Evolutionary conservation across 129 eudicot genomes (phyloP), one percentile per base, ranked within the genome.

Genomic region (Dittrichia graveolens): DNA sequence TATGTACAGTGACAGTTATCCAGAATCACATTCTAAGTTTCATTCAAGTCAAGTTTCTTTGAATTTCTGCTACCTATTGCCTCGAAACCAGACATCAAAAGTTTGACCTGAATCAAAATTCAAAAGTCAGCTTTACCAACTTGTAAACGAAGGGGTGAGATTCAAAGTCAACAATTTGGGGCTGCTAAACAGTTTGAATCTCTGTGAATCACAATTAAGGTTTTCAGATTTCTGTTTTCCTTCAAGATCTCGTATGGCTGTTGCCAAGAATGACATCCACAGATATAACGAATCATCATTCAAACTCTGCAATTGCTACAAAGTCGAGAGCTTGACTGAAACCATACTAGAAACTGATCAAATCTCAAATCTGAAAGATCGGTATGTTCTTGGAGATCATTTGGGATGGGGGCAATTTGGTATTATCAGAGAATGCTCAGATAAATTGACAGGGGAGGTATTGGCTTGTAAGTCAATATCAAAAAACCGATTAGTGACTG

Each of bases 321-420:
- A 78, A 84, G 85, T 80, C 6, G 77, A 81, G 37, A 84, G 48
- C 74, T 80, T 91, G 76, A 78, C 74, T 0, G 83, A 82, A 49
- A 75, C 88, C 59, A 84, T 91, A 61, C 67, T 91, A 62, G 84
- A 81, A 37, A 75, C 95, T 3, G 71, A 79, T 6, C 74, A 58
- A 49, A 84, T 71, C n/a, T 73, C 85, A 0, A 75, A 84, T 75
- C 44, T 91, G 48, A 83, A 71, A 45, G 97, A 88, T 47, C 69
- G 65, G 3, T 91, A 86, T 75, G 84, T 84, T 64, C 90, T 88
- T 59, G 92, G 95, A 50, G 79, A 82, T 19, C 90, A 86, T 19
- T 75, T 88, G 55, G 96, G 93, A 13, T 83, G 87, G 96, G 97
- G 97, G 41, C 91, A 87, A 38, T 92, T 92, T 48, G 96, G 97